Evolutionary conservation across 2,329 filamentous ascomycete genomes (phyloP).

Genomic region (Gremmenia infestans): DNA sequence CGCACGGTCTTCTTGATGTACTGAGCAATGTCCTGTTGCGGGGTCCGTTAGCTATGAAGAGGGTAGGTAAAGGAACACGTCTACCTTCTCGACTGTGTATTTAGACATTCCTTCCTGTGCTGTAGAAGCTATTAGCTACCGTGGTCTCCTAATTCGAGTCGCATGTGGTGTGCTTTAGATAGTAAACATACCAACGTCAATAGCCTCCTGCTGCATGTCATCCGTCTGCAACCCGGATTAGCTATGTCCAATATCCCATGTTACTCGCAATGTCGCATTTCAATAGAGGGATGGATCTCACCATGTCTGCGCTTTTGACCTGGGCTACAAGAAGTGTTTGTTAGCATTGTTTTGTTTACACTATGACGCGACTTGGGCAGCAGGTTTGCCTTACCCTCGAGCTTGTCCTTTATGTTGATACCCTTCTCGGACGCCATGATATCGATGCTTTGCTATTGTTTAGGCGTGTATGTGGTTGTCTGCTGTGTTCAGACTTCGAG

Average conservation of each 20-base stretch:
- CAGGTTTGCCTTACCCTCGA: slow-evolving; percentile 26
- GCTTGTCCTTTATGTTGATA: slow-evolving; percentile 25
- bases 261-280: neutral
- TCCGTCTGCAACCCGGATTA: slow-evolving; percentile 63
- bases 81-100: slow-evolving; percentile 66
- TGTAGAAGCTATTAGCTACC: slow-evolving; percentile 34
- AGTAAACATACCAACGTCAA: slow-evolving; percentile 79
- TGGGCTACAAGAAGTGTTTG: slow-evolving; percentile 57
- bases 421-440: slow-evolving; percentile 27
- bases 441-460: neutral
- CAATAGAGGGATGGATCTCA: slow-evolving; percentile 39
- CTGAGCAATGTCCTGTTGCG: slow-evolving; percentile 78
- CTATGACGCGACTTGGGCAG: neutral
- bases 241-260: neutral
- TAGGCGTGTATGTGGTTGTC: neutral
- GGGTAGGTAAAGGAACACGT: neutral
- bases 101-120: slow-evolving; percentile 69
- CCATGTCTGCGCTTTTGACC: slow-evolving; percentile 98
- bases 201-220: slow-evolving; percentile 92
- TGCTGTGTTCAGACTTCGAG: neutral
- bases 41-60: slow-evolving; percentile 13
- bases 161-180: neutral
- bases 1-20: slow-evolving; percentile 89
- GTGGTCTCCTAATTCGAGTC: neutral
- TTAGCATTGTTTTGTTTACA: slow-evolving; percentile 11